Conservation (phyloP, 2,329 filamentous ascomycete genomes). For the Cercospora sesami region DNA sequence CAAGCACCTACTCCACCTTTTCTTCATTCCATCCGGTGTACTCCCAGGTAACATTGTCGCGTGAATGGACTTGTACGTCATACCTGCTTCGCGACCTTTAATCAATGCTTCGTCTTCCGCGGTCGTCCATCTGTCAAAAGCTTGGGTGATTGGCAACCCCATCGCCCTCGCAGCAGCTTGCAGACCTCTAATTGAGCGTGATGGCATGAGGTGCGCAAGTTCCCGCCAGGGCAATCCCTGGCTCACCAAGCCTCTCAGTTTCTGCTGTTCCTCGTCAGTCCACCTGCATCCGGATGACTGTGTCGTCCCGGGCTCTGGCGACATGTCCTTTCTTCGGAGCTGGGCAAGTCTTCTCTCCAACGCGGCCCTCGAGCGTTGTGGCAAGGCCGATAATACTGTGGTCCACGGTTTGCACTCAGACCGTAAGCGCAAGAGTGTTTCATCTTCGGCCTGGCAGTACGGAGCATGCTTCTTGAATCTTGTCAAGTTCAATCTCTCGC, state of each 20-base stretch:
- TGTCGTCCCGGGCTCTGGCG: background rate
- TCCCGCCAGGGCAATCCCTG: background rate
- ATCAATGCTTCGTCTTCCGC: background rate
- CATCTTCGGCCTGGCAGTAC: background rate
- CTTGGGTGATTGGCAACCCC: background rate
- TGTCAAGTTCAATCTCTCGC: too few relatives aligned
- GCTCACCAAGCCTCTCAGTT: background rate
- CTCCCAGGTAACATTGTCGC: background rate
- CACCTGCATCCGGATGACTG: background rate
- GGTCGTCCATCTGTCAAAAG: background rate
- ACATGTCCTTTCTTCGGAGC: background rate
- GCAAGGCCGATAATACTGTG: background rate
- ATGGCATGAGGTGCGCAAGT: background rate
- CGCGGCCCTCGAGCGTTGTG: background rate
- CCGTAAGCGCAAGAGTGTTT: background rate
- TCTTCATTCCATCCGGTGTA: background rate
- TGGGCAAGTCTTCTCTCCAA: background rate
- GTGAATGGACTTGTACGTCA: background rate
- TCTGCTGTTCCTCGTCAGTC: background rate
- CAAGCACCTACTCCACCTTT: background rate
- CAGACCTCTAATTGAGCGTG: background rate
- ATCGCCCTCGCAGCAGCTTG: background rate
- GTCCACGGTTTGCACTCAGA: background rate
- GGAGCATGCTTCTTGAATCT: background rate
- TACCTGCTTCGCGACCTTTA: background rate